phyloP scores from a whole-genome alignment of 305 asterid species.

The Plantago lanceolata region DNA sequence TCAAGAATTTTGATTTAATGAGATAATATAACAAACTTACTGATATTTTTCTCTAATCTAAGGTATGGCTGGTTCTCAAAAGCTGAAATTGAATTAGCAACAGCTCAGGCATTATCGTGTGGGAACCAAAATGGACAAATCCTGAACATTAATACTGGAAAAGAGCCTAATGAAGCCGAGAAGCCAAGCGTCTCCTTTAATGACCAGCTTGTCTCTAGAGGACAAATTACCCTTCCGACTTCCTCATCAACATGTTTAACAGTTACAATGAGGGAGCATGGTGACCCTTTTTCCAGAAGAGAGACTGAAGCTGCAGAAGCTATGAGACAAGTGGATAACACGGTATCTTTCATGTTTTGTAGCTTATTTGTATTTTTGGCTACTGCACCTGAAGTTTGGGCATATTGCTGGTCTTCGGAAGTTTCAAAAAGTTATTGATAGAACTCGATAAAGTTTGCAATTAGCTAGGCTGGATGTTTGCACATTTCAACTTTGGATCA shows the following conservation, averaged over 20 bases:
- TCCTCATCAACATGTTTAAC: slow-evolving; percentile 34
- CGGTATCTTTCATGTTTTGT: slow-evolving; percentile 34
- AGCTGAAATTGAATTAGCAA: slow-evolving; percentile 47
- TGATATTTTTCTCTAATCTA: slow-evolving; percentile 22
- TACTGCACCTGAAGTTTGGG: slow-evolving; percentile 1
- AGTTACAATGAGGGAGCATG: slow-evolving; percentile 29
- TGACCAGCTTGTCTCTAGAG: slow-evolving; percentile 30
- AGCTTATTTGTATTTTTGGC: slow-evolving; percentile 17
- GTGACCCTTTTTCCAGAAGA: slow-evolving; percentile 30
- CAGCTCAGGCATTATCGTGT: slow-evolving; percentile 42
- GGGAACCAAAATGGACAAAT: slow-evolving; percentile 31
- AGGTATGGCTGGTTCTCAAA: slow-evolving; percentile 93
- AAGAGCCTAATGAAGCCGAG: slow-evolving; percentile 34
- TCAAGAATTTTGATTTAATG: slow-evolving; percentile 14
- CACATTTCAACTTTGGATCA: neutral
- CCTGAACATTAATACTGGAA: slow-evolving; percentile 25
- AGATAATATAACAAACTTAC: slow-evolving; percentile 21
- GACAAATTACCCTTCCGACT: slow-evolving; percentile 25
- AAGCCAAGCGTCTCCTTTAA: slow-evolving; percentile 25
- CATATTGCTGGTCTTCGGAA: neutral
- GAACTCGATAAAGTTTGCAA: neutral
- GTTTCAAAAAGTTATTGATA: neutral
- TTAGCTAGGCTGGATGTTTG: neutral
- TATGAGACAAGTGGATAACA: slow-evolving; percentile 40
- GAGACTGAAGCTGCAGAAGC: slow-evolving; percentile 34